Conservation (phyloP, 108 stramenopile species). For the Pseudonitzschia pungens region DNA sequence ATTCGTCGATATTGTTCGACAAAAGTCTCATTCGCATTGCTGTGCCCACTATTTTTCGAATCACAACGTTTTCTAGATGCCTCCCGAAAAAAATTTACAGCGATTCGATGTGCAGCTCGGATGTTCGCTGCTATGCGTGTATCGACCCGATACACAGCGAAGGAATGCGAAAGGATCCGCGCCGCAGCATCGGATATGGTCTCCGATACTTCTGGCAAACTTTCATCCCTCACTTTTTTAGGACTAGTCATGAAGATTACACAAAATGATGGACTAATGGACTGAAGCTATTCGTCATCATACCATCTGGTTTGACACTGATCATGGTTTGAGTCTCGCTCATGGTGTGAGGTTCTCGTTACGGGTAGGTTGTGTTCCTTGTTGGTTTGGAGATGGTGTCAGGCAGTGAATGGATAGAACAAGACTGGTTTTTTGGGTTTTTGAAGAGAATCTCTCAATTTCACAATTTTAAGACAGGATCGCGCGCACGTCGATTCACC, state of each 20-base stretch:
- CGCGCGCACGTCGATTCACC: neutral
- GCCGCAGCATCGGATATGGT: slow-evolving; percentile 6
- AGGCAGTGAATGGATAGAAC: too few relatives aligned
- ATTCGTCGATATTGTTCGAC: slow-evolving; percentile 7
- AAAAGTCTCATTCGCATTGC: neutral
- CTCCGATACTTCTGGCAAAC: neutral
- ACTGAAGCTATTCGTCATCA: too few relatives aligned
- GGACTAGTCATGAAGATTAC: too few relatives aligned
- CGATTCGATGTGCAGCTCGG: neutral
- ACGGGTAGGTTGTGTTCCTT: too few relatives aligned
- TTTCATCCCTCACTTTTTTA: neutral
- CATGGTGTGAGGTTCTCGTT: too few relatives aligned
- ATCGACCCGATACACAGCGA: slow-evolving; percentile 9
- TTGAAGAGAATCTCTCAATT: neutral
- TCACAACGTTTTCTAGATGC: neutral
- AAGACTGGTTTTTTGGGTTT: neutral
- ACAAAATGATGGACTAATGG: too few relatives aligned
- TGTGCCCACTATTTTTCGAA: neutral
- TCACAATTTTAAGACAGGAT: neutral
- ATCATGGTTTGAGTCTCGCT: too few relatives aligned
- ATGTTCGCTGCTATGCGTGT: neutral
- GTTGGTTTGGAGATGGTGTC: too few relatives aligned
- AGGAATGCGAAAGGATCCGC: slow-evolving; percentile 1
- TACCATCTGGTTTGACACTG: too few relatives aligned
- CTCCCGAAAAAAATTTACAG: neutral